phyloP scores from a whole-genome alignment of 805 yeast genomes.

The Helenozyma baotianmanensis region DNA sequence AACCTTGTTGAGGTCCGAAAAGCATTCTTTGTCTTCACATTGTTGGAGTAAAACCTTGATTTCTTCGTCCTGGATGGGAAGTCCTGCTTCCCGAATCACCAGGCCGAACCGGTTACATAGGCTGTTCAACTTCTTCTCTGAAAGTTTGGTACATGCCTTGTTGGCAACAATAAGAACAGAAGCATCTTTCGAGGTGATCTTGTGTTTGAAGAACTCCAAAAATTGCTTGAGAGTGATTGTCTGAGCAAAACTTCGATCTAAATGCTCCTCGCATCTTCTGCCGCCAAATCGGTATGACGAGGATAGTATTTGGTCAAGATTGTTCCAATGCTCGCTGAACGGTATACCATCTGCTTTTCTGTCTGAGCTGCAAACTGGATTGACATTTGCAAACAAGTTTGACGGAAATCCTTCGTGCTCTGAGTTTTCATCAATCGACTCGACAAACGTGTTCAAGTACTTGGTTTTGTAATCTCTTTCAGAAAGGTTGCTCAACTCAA shows the following conservation, averaged over 20 bases:
- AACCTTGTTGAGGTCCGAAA: conserved; percentile 3
- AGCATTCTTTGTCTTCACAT: conserved; percentile 6
- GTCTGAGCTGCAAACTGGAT: conserved; percentile 27
- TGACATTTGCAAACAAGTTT: conserved; percentile 19
- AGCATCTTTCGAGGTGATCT: conserved; percentile 33
- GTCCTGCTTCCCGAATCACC: conserved; percentile 1
- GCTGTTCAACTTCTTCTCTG: conserved; percentile 1
- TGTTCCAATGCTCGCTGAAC: conserved; percentile 36
- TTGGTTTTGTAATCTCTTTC: conserved; percentile 27
- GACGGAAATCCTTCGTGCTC: conserved; percentile 12
- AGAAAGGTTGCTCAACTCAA: conserved; percentile 21
- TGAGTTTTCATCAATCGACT: conserved; percentile 3
- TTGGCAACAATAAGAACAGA: conserved; percentile 27
- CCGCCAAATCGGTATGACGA: conserved; percentile 39
- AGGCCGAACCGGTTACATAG: background rate
- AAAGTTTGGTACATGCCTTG: conserved; percentile 6
- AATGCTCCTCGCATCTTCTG: conserved; percentile 24
- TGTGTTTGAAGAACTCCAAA: conserved; percentile 27
- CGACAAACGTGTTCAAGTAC: conserved; percentile 33
- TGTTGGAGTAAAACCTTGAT: conserved; percentile 1
- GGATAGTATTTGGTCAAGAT: conserved; percentile 48
- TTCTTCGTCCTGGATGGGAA: conserved; percentile 2
- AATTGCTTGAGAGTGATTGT: conserved; percentile 29
- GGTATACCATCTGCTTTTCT: conserved; percentile 12
- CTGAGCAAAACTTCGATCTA: conserved; percentile 29